Evolutionary conservation across 441 rosid species (phyloP).

Genomic region (Theobroma grandiflorum): DNA sequence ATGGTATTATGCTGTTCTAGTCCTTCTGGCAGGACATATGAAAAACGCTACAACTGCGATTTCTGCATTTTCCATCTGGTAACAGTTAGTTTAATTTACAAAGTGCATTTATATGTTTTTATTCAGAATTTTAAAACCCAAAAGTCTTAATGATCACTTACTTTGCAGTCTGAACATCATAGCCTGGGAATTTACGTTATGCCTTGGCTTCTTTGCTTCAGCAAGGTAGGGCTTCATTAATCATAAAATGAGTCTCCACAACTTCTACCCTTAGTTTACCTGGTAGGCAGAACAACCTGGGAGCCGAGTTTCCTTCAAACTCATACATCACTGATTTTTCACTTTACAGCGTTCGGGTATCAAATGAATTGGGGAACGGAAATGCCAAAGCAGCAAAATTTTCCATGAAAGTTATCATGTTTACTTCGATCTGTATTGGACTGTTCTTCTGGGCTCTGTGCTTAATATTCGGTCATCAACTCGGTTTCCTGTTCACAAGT

Average conservation of each 20-base stretch:
- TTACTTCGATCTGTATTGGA: constrained; percentile 42
- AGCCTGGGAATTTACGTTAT: constrained; percentile 53
- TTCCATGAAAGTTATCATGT: constrained; percentile 44
- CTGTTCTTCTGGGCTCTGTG: constrained; percentile 43
- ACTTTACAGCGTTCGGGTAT: constrained; percentile 54
- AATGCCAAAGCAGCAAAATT: constrained; percentile 48
- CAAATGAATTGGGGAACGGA: constrained; percentile 71
- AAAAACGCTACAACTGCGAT: constrained; percentile 50
- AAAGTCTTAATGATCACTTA: neutral
- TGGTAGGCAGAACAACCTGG: neutral
- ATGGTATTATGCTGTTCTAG: constrained; percentile 62
- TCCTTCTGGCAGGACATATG: constrained; percentile 64
- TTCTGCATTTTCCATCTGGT: constrained; percentile 72
- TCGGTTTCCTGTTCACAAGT: constrained; percentile 49
- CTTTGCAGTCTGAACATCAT: constrained; percentile 55
- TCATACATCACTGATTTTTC: neutral
- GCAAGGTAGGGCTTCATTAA: constrained; percentile 40
- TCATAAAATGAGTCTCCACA: neutral
- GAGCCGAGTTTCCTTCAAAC: neutral
- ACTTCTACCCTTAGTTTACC: neutral
- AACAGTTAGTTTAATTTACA: neutral
- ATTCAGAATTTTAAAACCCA: neutral
- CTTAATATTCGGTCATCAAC: constrained; percentile 34
- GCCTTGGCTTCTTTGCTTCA: constrained; percentile 52
- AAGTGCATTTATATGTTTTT: neutral